phyloP scores from a whole-genome alignment of 805 yeast species.

The Sugiyamaella americana region DNA sequence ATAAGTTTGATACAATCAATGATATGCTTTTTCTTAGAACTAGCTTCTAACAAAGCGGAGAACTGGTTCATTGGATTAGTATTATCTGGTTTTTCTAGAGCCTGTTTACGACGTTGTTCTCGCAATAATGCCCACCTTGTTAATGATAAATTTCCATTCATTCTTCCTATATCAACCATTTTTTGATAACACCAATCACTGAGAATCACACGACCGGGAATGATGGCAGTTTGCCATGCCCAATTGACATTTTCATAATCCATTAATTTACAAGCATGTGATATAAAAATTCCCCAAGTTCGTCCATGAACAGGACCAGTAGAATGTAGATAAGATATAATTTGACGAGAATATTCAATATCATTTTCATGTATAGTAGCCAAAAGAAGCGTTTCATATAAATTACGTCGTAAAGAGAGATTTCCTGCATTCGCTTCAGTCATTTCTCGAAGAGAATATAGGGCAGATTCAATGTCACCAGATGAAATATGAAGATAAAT shows the following conservation, averaged over 20 bases:
- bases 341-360: slow-evolving; percentile 24
- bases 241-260: slow-evolving; percentile 26
- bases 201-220: slow-evolving; percentile 29
- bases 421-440: slow-evolving; percentile 23
- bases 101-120: slow-evolving; percentile 16
- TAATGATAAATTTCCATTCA: slow-evolving; percentile 25
- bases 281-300: slow-evolving; percentile 30
- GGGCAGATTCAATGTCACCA: slow-evolving; percentile 6
- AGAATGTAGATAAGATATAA: slow-evolving; percentile 20
- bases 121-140: slow-evolving; percentile 30
- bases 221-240: slow-evolving; percentile 23
- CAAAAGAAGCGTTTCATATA: slow-evolving; percentile 26
- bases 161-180: slow-evolving; percentile 25
- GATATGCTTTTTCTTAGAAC: slow-evolving; percentile 17
- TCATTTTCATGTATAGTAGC: slow-evolving; percentile 25
- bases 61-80: slow-evolving; percentile 1
- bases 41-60: slow-evolving; percentile 14
- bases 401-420: slow-evolving; percentile 6
- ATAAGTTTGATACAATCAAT: slow-evolving; percentile 21
- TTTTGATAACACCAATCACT: slow-evolving; percentile 27
- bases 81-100: slow-evolving; percentile 1
- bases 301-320: slow-evolving; percentile 24
- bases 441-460: slow-evolving; percentile 9
- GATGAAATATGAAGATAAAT: background rate
- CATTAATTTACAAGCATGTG: slow-evolving; percentile 19